Percentiles rank a stretch among this genome's conserved stretches.
These are phyloP conservation scores for Urochloa ruziziensis DNA, from an alignment of 176 grass and related monocot genomes.

Conservation along the genomic window DNA sequence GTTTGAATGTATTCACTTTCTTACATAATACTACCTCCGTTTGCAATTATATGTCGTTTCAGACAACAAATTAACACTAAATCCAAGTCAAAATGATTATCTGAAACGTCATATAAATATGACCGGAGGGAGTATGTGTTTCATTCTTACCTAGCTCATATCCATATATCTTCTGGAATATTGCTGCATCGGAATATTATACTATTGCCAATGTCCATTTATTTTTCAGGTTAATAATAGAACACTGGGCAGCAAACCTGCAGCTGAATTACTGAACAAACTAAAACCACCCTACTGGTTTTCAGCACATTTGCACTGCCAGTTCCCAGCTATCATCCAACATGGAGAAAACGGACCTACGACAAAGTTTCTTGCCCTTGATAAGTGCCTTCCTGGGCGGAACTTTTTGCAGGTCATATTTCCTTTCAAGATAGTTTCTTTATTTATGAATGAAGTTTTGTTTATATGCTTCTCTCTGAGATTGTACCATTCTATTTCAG, in stretches of 20 bases:
- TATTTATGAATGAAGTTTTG: constrained; percentile 25
- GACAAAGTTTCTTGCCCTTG: constrained; percentile 87
- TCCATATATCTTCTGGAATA: not conserved
- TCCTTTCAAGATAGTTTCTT: not conserved
- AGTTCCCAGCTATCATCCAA: constrained; percentile 73
- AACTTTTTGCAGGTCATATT: constrained; percentile 69
- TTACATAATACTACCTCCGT: not conserved
- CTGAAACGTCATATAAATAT: too few relatives aligned
- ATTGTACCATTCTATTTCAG: constrained; percentile 44
- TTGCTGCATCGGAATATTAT: not conserved
- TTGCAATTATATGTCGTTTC: too few relatives aligned
- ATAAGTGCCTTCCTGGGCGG: constrained; percentile 74
- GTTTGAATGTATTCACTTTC: not conserved
- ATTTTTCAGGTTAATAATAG: constrained; percentile 63
- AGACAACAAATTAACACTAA: too few relatives aligned
- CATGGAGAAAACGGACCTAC: constrained; percentile 63
- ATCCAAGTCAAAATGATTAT: too few relatives aligned
- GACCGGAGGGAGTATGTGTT: too few relatives aligned
- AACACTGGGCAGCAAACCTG: constrained; percentile 71
- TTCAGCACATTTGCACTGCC: constrained; percentile 74
- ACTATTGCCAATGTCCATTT: not conserved
- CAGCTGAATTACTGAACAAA: constrained; percentile 75
- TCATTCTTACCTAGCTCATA: constrained; percentile 5
- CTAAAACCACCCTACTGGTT: constrained; percentile 85
- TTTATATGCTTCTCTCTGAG: constrained; percentile 27